These are phyloP conservation scores for Cyphellophora attinorum DNA, from an alignment of 2,329 filamentous ascomycete species.

Conservation along the genomic window DNA sequence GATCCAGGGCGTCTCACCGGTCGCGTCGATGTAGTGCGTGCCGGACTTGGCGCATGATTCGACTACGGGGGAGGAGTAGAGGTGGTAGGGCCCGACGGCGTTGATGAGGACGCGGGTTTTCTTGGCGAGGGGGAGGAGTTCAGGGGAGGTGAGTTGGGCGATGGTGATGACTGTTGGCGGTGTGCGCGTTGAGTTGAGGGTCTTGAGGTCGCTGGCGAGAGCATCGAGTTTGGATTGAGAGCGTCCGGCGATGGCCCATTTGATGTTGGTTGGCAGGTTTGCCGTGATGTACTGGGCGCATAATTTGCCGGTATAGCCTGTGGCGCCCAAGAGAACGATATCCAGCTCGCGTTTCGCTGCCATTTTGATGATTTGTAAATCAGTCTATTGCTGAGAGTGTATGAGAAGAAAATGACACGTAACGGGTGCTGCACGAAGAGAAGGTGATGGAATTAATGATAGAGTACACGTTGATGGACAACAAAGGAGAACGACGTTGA, in stretches of 20 bases:
- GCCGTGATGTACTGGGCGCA: constrained; percentile 65
- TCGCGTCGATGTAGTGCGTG: constrained; percentile 59
- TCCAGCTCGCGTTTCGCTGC: constrained; percentile 47
- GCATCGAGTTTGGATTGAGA: constrained; percentile 64
- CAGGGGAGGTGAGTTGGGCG: constrained; percentile 32
- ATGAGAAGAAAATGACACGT: too few species aligned
- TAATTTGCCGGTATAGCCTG: constrained; percentile 74
- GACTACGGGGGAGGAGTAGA: constrained; percentile 55
- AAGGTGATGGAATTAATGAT: too few species aligned
- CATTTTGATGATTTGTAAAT: constrained; percentile 27
- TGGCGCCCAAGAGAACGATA: constrained; percentile 57
- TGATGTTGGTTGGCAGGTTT: constrained; percentile 61
- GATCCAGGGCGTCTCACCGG: constrained; percentile 57
- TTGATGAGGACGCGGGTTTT: constrained; percentile 51
- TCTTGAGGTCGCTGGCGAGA: constrained; percentile 57
- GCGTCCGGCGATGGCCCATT: constrained; percentile 80
- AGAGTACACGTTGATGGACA: too few species aligned
- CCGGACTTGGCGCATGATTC: constrained; percentile 55
- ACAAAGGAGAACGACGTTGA: too few species aligned
- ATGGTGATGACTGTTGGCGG: constrained; percentile 51
- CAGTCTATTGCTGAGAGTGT: too few species aligned
- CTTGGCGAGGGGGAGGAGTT: constrained; percentile 42
- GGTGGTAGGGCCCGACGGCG: constrained; percentile 53
- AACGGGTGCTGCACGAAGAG: too few species aligned
- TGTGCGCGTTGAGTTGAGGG: constrained; percentile 57